phyloP scores from a whole-genome alignment of 371 early-diverging fungal genomes.

The Haplosporangium sp. region DNA sequence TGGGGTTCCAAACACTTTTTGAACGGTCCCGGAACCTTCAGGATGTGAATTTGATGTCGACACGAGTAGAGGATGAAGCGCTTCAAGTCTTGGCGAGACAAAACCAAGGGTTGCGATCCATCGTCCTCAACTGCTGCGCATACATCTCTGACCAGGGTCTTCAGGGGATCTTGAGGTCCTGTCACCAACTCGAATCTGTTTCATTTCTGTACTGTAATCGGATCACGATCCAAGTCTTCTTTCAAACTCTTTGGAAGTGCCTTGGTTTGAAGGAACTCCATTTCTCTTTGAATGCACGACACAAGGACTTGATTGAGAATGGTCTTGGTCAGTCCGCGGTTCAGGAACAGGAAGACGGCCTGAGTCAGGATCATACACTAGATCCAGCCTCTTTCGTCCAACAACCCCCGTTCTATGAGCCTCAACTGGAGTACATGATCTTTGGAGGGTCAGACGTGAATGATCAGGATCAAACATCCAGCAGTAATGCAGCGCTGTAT shows the following conservation, averaged over 20 bases:
- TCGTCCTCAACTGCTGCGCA: conserved; percentile 35
- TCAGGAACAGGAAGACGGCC: not conserved
- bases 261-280: conserved; percentile 10
- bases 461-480: not conserved
- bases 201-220: conserved; percentile 36
- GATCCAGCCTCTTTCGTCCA: not conserved
- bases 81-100: conserved; percentile 6
- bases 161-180: conserved; percentile 5
- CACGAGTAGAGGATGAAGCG: conserved; percentile 26
- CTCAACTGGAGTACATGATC: conserved; percentile 23
- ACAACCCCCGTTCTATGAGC: conserved; percentile 9
- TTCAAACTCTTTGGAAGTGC: conserved; percentile 29
- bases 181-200: conserved; percentile 11
- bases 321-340: conserved; percentile 3
- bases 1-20: conserved; percentile 28
- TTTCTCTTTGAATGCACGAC: conserved; percentile 29
- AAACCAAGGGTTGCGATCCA: conserved; percentile 3
- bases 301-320: conserved; percentile 17
- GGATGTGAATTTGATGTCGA: conserved; percentile 36
- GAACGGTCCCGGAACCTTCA: conserved; percentile 17
- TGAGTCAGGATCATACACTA: not conserved
- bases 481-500: not conserved
- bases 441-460: conserved; percentile 14
- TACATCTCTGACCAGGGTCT: conserved; percentile 23
- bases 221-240: conserved; percentile 25